A percentile compares a stretch with the other conserved stretches of the same genome.
phyloP scores from a whole-genome alignment of 345 rosid species.

The Brassica cretica region DNA sequence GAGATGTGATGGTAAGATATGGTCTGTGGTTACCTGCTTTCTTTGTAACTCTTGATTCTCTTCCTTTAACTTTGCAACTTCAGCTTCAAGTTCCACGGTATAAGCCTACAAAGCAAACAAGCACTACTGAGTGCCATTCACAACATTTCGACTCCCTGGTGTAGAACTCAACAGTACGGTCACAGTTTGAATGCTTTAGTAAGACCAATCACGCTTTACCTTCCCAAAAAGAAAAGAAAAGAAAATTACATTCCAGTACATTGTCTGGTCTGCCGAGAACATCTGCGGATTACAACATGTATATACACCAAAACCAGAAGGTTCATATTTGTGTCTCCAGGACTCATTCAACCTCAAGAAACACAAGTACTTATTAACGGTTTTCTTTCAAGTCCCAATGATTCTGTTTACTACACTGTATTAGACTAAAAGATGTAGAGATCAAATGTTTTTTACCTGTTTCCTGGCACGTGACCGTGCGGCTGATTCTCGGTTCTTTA shows the following conservation, averaged over 20 bases:
- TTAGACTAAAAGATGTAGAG: not conserved
- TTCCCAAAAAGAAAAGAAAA: conserved; percentile 18
- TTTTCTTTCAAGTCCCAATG: conserved; percentile 27
- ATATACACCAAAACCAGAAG: conserved; percentile 30
- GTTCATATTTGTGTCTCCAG: not conserved
- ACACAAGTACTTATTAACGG: not conserved
- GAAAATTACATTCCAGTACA: conserved; percentile 24
- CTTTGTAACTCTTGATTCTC: conserved; percentile 71
- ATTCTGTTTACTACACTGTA: not conserved
- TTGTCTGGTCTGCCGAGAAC: conserved; percentile 11
- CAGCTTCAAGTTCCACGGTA: conserved; percentile 93
- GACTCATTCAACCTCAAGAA: conserved; percentile 24
- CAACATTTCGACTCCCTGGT: not conserved
- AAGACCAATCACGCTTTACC: conserved; percentile 38
- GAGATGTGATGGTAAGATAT: conserved; percentile 5
- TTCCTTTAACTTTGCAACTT: conserved; percentile 79
- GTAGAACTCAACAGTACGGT: conserved; percentile 13
- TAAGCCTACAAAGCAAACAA: conserved; percentile 62
- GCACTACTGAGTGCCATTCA: conserved; percentile 4
- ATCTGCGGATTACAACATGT: conserved; percentile 25
- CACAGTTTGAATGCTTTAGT: conserved; percentile 22
- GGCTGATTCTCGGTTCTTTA: conserved; percentile 97
- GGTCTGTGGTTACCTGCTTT: conserved; percentile 59
- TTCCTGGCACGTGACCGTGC: conserved; percentile 98
- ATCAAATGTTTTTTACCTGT: conserved; percentile 56